Conservation (phyloP, 768 basidiomycete species). For the Amanita brunnescens region DNA sequence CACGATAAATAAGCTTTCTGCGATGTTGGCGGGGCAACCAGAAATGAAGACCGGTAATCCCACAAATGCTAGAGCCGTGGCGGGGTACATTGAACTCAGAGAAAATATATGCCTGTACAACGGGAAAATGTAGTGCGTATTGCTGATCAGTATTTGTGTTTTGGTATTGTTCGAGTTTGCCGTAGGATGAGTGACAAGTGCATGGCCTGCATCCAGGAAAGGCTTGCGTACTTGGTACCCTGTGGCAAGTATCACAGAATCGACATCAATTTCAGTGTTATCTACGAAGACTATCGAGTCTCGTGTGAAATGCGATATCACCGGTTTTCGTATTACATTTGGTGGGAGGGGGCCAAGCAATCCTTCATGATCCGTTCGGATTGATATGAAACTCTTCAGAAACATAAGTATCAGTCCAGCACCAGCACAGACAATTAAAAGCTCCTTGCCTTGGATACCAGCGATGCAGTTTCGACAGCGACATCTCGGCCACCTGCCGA, state of each 20-base stretch:
- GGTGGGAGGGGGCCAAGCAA: neutral
- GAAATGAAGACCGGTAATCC: constrained; percentile 40
- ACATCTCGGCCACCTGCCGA: constrained; percentile 44
- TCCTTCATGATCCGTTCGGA: constrained; percentile 30
- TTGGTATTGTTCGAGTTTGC: constrained; percentile 20
- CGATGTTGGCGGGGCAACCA: constrained; percentile 36
- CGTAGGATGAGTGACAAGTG: constrained; percentile 21
- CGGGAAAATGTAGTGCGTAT: constrained; percentile 22
- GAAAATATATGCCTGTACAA: constrained; percentile 34
- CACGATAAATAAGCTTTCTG: constrained; percentile 25
- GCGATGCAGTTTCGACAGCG: constrained; percentile 29
- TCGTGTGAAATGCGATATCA: constrained; percentile 39
- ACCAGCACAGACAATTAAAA: neutral
- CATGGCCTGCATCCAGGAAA: constrained; percentile 27
- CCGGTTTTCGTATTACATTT: constrained; percentile 20
- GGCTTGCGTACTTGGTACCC: constrained; percentile 48
- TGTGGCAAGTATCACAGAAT: constrained; percentile 33
- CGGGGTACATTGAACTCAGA: constrained; percentile 35
- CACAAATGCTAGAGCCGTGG: constrained; percentile 45
- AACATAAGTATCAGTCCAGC: constrained; percentile 7
- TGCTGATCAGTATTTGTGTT: constrained; percentile 30
- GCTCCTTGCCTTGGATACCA: constrained; percentile 31
- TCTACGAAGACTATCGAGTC: constrained; percentile 39
- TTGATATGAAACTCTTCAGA: constrained; percentile 23
- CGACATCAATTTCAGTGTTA: constrained; percentile 20